Evolutionary conservation across 2,329 filamentous ascomycete genomes (phyloP).

Genomic region (Fusarium sp.): DNA sequence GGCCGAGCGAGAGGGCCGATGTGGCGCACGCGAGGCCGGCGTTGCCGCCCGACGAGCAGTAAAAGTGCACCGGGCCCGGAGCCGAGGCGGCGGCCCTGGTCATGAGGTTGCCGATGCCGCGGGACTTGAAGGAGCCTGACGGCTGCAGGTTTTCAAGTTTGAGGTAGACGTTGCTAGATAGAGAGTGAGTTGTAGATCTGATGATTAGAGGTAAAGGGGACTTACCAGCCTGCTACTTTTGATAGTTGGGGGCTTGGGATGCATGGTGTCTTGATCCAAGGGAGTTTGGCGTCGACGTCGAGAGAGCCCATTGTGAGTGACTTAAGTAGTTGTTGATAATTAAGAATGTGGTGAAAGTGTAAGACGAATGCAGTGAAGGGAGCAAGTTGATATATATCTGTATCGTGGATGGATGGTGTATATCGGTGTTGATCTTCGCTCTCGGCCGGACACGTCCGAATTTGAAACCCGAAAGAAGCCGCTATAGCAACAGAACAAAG

Average conservation of each 20-base stretch:
- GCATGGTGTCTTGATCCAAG: conserved; percentile 80
- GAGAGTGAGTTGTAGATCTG: conserved; percentile 4
- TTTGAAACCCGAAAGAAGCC: background rate
- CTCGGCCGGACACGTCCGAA: background rate
- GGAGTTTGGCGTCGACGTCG: conserved; percentile 54
- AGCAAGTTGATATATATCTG: background rate
- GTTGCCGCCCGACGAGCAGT: conserved; percentile 84
- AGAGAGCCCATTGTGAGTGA: conserved; percentile 55
- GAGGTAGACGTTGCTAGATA: conserved; percentile 77
- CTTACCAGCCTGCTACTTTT: conserved; percentile 77
- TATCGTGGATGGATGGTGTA: background rate
- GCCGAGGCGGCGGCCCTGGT: conserved; percentile 51
- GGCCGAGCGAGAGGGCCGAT: conserved; percentile 72
- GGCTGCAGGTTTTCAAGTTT: conserved; percentile 90
- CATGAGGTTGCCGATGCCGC: conserved; percentile 80
- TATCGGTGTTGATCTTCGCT: background rate
- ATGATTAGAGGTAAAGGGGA: background rate
- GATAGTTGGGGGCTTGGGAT: conserved; percentile 76
- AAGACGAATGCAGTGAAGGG: background rate
- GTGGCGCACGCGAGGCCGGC: conserved; percentile 85
- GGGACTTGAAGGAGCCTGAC: conserved; percentile 87
- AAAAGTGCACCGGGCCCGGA: conserved; percentile 72
- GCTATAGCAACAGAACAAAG: background rate
- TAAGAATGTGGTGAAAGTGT: background rate
- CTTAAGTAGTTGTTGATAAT: background rate